These are phyloP conservation scores for Cercospora nicotianae DNA, from an alignment of 2,329 filamentous ascomycete genomes.

Conservation along the genomic window DNA sequence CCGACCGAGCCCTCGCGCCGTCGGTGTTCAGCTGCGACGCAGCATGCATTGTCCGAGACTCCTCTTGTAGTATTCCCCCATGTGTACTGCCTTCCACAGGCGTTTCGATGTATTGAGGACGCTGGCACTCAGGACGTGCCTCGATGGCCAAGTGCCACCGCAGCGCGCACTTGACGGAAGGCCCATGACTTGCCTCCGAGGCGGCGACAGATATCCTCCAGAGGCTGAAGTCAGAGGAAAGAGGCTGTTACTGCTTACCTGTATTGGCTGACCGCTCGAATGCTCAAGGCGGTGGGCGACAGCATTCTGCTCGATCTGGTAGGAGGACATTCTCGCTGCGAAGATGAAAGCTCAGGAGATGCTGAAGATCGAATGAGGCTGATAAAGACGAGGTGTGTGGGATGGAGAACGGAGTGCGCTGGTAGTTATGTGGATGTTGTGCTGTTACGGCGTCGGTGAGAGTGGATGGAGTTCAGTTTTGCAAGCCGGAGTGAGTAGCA, in stretches of 20 bases:
- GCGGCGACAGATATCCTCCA: background rate
- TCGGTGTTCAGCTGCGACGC: background rate
- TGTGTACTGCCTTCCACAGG: background rate
- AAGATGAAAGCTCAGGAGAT: background rate
- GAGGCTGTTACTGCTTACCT: background rate
- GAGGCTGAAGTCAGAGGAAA: background rate
- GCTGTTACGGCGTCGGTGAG: background rate
- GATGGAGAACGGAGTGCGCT: background rate
- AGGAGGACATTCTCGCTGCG: background rate
- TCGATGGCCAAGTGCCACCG: background rate
- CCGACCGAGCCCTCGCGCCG: background rate
- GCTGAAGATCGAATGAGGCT: background rate
- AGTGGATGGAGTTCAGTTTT: background rate
- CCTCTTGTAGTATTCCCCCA: background rate
- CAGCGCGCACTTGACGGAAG: background rate
- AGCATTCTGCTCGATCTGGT: background rate
- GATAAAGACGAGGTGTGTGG: background rate
- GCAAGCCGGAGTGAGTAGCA: background rate
- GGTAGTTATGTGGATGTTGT: background rate
- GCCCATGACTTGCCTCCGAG: background rate
- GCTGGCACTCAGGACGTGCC: background rate
- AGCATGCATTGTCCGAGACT: background rate
- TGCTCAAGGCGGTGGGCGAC: background rate
- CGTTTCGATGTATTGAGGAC: background rate
- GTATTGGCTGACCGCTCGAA: background rate